phyloP scores from a whole-genome alignment of 345 rosid genomes.

The Eucalyptus pauciflora region DNA sequence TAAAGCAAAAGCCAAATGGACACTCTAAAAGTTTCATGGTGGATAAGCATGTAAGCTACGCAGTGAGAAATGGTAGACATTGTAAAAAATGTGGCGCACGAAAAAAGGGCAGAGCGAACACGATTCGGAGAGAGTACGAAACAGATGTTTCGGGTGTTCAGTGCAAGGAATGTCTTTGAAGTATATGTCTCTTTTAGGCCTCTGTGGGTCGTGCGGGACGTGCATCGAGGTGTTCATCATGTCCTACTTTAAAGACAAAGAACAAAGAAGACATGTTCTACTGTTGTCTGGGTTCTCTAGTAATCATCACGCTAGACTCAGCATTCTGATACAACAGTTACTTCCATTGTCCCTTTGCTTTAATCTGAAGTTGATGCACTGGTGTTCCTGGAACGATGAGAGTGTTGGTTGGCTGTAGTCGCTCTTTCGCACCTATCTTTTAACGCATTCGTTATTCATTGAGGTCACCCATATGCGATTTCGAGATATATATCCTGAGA shows the following conservation, averaged over 20 bases:
- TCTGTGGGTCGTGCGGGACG: background rate
- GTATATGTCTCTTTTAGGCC: background rate
- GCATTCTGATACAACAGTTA: background rate
- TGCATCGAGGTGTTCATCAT: background rate
- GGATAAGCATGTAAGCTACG: background rate
- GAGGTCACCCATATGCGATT: background rate
- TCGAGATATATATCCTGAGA: background rate
- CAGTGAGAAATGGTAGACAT: background rate
- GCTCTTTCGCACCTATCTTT: background rate
- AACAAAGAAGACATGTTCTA: background rate
- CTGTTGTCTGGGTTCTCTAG: background rate
- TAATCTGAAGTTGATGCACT: background rate
- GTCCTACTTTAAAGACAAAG: background rate
- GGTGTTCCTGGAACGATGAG: background rate
- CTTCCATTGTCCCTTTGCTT: background rate
- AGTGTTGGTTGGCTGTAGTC: background rate
- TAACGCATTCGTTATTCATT: background rate
- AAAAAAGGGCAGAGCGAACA: background rate
- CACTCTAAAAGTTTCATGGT: background rate
- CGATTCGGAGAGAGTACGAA: background rate
- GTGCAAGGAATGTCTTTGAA: background rate
- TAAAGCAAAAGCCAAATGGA: background rate
- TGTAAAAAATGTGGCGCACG: background rate
- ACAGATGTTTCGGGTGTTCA: background rate
- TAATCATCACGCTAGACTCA: background rate